Evolutionary conservation across 306 rosid species (phyloP), one percentile per base, ranked within the genome.

Genomic region (Dryas octopetala): DNA sequence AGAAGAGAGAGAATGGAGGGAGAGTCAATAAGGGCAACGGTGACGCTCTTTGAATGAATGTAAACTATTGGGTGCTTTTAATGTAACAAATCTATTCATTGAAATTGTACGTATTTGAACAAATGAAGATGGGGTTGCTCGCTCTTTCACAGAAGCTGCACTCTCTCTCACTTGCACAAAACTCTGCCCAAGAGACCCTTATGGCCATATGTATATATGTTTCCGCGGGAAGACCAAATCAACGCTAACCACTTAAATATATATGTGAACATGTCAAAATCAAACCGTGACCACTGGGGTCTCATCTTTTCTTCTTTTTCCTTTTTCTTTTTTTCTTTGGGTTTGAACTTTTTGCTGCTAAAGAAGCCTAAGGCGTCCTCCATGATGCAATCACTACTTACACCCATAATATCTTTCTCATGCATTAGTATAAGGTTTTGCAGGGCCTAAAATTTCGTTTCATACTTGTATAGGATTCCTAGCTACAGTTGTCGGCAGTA

Each of bases 151-250:
- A 60, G 76, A 73, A 73, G 46, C 55, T 60, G 76, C 74, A 70
- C 74, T 70, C 72, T 9, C 12, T 28, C 17, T 52, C 38, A 32
- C 38, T n/a, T 55, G 1, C 61, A 7, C 61, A 55, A 55, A 55
- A 55, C n/a, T 51, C 55, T 13, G 55, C 55, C 0, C n/a, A 14
- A 51, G n/a, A 5, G 14, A 51, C 38, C 38, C 1, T 15, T 1
- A 49, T 13, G 8, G 52, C 6, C 16, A 46, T 72, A 45, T 11
- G 55, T 13, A 8, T 14, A 62, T 9, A 66, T 66, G 51, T 66
- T 23, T 73, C 13, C 14, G 76, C 76, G 76, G 76, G 68, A 73
- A 73, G 76, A 73, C 76, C 76, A 73, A 73, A 59, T 73, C 76
- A 73, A 59, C 76, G 43, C 40, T 46, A 7, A 14, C 55, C 47